phyloP scores from a whole-genome alignment of 2,329 filamentous ascomycete genomes.

The Diaporthe citri region DNA sequence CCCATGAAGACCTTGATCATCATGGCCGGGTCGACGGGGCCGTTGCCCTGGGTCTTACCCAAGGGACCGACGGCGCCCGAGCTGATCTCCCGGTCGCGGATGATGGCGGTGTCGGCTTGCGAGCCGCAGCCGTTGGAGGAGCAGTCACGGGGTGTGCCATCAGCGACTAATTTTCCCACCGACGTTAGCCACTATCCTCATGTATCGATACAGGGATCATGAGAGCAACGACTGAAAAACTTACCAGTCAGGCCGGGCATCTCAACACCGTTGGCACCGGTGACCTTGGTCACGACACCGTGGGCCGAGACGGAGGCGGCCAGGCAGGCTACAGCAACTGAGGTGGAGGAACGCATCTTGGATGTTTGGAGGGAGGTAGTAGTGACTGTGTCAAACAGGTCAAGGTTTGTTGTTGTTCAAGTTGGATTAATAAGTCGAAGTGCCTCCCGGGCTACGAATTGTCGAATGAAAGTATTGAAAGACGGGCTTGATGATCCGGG shows the following conservation, averaged over 20 bases:
- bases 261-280: constrained; percentile 37
- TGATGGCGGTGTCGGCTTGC: constrained; percentile 69
- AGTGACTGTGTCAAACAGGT: constrained; percentile 32
- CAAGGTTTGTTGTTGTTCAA: neutral
- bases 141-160: constrained; percentile 70
- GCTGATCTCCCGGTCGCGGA: constrained; percentile 62
- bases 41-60: constrained; percentile 63
- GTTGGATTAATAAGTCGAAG: constrained; percentile 24
- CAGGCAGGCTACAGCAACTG: constrained; percentile 33
- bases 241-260: constrained; percentile 39
- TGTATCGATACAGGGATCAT: neutral
- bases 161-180: constrained; percentile 54
- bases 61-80: constrained; percentile 63
- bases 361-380: constrained; percentile 4
- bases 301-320: constrained; percentile 35
- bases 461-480: constrained; percentile 13
- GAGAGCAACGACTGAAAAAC: neutral
- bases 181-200: constrained; percentile 18
- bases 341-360: constrained; percentile 33
- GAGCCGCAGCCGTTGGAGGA: constrained; percentile 63
- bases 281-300: constrained; percentile 38
- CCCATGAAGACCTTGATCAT: constrained; percentile 67
- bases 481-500: neutral
- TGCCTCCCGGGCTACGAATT: constrained; percentile 21
- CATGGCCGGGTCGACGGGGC: constrained; percentile 61